phyloP scores from a whole-genome alignment of 2,329 filamentous ascomycete genomes.

The Alternaria atra region DNA sequence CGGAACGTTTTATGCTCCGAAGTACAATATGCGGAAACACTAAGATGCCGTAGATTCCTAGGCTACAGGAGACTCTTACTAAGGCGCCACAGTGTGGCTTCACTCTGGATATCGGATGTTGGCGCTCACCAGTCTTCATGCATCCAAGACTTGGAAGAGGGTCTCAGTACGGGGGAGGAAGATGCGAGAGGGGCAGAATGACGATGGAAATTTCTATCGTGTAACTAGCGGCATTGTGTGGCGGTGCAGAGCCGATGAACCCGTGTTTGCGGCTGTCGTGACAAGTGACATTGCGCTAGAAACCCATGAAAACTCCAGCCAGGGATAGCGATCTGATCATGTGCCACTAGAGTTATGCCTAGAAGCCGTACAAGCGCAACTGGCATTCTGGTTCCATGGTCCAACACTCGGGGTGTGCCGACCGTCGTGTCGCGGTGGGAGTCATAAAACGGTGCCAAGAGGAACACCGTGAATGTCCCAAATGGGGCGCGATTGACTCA shows the following conservation, averaged over 20 bases:
- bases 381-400: slow-evolving; percentile 12
- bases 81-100: slow-evolving; percentile 16
- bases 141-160: slow-evolving; percentile 22
- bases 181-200: neutral
- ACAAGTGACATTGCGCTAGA: slow-evolving; percentile 40
- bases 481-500: slow-evolving; percentile 26
- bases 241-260: slow-evolving; percentile 17
- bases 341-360: slow-evolving; percentile 11
- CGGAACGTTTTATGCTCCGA: slow-evolving; percentile 1
- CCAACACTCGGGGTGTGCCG: slow-evolving; percentile 32
- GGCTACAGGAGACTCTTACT: neutral
- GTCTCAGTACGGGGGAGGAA: neutral
- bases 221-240: slow-evolving; percentile 26
- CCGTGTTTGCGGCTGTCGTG: slow-evolving; percentile 29
- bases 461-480: slow-evolving; percentile 9
- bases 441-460: slow-evolving; percentile 27
- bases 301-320: slow-evolving; percentile 20
- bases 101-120: slow-evolving; percentile 11
- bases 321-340: slow-evolving; percentile 24
- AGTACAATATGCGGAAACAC: neutral
- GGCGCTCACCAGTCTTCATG: slow-evolving; percentile 7
- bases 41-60: neutral
- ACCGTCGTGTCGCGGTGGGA: slow-evolving; percentile 23
- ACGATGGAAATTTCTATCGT: neutral
- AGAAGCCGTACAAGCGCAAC: slow-evolving; percentile 17